Base-by-base conservation (phyloP, 2,329 filamentous ascomycete genomes). In the Pseudofabraea citricarpa region DNA sequence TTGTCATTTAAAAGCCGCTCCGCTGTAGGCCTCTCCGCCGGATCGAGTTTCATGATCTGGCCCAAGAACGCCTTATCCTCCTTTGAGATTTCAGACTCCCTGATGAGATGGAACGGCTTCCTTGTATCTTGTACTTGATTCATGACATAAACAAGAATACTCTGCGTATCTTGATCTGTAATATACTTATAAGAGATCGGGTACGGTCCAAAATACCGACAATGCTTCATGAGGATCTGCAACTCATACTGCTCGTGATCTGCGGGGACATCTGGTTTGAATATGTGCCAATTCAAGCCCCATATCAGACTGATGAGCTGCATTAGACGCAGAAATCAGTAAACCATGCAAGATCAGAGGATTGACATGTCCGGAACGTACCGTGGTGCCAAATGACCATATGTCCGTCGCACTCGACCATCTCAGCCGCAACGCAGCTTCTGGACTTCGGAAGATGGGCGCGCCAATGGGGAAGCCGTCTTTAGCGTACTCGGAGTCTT, bases 11-110 rank as follows among this genome's bases (percentile, higher is more conserved):
- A 22, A 6, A 49, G 40, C 32, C 47, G 22, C 19, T 19, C 29
- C 9, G 47, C 47, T 6, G 47, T 46, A 15, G 36, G 47, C 13
- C 44, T 44, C 24, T 47, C 40, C 12, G 27, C 40, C 22, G 47
- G 47, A 32, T 49, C 43, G 12, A 48, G 16, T 18, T 36, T 33
- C 47, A 49, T 40, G 10, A 44, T 44, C 18, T 21, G 44, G 15
- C 22, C 29, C 35, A 47, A 7, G n/a, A 32, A 19, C n/a, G 1
- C 4, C 22, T 13, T 40, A 18, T 26, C 37, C 16, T 40, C 37
- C 15, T 26, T 40, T 18, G n/a, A 40, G 26, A 40, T 40, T 23
- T 40, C 37, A 18, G 13, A 6, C 37, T 40, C 37, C 7, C 37
- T 12, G 27, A 12, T 12, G 12, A 40, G 15, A 16, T 26, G 27